Evolutionary conservation across 495 filamentous ascomycete genomes (phyloP), one percentile per base, ranked within the genome.

Genomic region (Aspergillus leporis): DNA sequence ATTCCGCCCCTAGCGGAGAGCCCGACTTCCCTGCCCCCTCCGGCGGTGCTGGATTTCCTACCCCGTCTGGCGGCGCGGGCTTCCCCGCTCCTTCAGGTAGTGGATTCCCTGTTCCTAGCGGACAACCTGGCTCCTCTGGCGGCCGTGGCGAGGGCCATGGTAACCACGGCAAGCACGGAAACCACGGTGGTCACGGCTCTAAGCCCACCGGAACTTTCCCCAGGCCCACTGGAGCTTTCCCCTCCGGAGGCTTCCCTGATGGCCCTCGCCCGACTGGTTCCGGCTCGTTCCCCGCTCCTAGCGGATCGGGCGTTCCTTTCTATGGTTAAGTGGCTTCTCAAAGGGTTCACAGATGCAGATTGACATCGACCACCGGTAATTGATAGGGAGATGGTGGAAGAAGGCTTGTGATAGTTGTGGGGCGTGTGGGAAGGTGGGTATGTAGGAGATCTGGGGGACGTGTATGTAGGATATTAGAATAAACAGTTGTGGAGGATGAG

Each of bases 1-100:
- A 28, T 6, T 16, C 12, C 52, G 14, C 34, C 38, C 22, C 25
- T 22, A 22, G n/a, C 23, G 51, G 51, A 16, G 40, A 46, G 10
- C 19, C 40, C 19, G 30, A 46, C 8, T 50, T 19, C 45, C 46
- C 50, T 40, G 34, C 45, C 5, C 47, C 45, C 23, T 60, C 58
- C 13, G 58, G 58, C 2, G 43, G 55, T 45, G 43, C 52, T 23
- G n/a, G n/a, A n/a, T 19, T 14, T 18, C n/a, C n/a, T 19, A 23
- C 21, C 19, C n/a, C n/a, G n/a, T n/a, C n/a, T n/a, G 51, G 50
- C 30, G 10, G 10, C 19, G 6, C 12, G 1, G 23, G 6, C 1
- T 7, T 19, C 14, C 53, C 22, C 19, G n/a, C 53, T 40, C 53
- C 22, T 36, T 55, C 36, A 2, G 16, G 36, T 8, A 14, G 9